Base-by-base conservation (phyloP, 2,329 filamentous ascomycete species). In the Fusarium sp. region DNA sequence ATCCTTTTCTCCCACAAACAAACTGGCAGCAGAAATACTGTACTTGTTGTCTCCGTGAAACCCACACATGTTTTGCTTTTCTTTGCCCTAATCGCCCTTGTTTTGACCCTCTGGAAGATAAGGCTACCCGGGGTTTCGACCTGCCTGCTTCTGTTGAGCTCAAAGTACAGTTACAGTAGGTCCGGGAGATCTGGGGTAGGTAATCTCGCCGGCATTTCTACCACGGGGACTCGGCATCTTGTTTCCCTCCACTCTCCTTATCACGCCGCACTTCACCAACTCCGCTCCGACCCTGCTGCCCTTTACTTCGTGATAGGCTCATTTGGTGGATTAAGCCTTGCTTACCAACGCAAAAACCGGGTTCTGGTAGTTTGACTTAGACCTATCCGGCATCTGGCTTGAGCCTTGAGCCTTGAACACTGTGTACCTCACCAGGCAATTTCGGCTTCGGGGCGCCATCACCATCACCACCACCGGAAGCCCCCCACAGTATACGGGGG, bases 391-490 rank as follows among this genome's bases (percentile, higher is more conserved):
- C 44, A 57, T 40, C 46, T 45, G 53, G 45, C 60, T 57, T 45
- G 47, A 44, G 52, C 24, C 60, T 57, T 45, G 47, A 44, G 52
- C 24, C 24, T 24, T 24, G 24, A 24, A 24, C 66, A 69, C 61
- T 69, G 66, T 69, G 56, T 49, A 62, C 54, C 50, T 45, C 47
- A 22, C 47, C 53, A 34, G 36, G 50, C 50, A 57, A 39, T 57
- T 57, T 63, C 24, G 59, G 59, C 10, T 56, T 24, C 40, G 43
- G 54, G 63, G 44, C 67, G 49, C 59, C 54, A 59, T 71, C 58
- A 47, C 45, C 56, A 57, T 57, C 51, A 59, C 62, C 39, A 57
- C 13, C 28, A 31, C 28, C 28, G 67, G 51, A 64, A 46, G 50
- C 58, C 45, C 45, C 57, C 67, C 64, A 60, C 55, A 54, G 50